Percentiles rank a stretch among this genome's conserved stretches.
These are phyloP conservation scores for Coelastrella sp. DNA, from an alignment of 139 green algal species.

Conservation along the genomic window DNA sequence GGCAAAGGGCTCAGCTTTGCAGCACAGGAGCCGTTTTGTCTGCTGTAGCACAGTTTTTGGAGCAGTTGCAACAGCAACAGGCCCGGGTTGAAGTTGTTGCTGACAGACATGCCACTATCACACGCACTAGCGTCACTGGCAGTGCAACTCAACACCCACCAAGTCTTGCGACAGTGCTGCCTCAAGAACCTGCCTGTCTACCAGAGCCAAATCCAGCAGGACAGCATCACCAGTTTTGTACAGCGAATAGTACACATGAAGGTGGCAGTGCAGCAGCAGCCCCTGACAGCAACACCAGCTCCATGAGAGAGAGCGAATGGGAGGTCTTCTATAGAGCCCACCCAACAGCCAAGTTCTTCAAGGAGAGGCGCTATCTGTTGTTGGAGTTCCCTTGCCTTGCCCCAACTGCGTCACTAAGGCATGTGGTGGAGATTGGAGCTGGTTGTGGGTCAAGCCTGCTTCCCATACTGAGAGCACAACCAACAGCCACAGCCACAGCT, in stretches of 20 bases:
- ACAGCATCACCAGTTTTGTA: neutral
- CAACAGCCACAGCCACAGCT: constrained; percentile 51
- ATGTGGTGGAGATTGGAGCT: constrained; percentile 80
- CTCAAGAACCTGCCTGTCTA: too few relatives aligned
- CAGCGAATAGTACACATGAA: neutral
- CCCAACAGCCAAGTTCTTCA: constrained; percentile 75
- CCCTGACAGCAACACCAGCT: neutral
- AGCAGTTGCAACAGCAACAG: neutral
- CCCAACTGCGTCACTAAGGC: constrained; percentile 27
- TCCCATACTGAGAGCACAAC: constrained; percentile 74
- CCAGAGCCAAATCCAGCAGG: too few relatives aligned
- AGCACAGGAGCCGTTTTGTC: neutral
- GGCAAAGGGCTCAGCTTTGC: neutral
- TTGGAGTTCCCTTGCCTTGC: constrained; percentile 76
- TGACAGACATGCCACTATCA: neutral
- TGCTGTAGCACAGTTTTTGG: constrained; percentile 7
- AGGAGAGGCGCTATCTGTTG: constrained; percentile 80
- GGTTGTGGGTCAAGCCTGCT: constrained; percentile 77
- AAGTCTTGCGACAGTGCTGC: too few relatives aligned
- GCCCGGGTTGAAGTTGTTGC: too few relatives aligned
- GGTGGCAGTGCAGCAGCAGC: constrained; percentile 6
- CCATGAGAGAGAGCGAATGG: constrained; percentile 63
- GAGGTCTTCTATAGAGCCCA: constrained; percentile 78
- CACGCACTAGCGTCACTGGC: too few relatives aligned
- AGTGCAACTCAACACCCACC: too few relatives aligned